Evolutionary conservation across 768 basidiomycete species (phyloP).

Genomic region (Suillus paluster): DNA sequence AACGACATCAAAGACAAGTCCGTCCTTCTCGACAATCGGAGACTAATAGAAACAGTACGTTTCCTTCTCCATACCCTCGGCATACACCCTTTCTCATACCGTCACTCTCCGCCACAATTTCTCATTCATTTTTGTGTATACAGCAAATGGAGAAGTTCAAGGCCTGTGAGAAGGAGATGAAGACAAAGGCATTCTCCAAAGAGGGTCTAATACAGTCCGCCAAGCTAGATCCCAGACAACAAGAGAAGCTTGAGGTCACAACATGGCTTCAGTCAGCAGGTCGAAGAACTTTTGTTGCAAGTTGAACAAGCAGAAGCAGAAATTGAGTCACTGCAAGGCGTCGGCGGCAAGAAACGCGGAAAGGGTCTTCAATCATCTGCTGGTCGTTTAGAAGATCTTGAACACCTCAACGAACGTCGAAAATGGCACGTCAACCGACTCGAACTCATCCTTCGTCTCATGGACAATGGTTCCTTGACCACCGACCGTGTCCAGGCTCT

Average conservation of each 20-base stretch:
- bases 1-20: slow-evolving; percentile 99
- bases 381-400: slow-evolving; percentile 82
- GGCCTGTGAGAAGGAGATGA: slow-evolving; percentile 99
- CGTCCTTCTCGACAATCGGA: slow-evolving; percentile 87
- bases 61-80: not conserved
- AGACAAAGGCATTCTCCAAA: slow-evolving; percentile 99
- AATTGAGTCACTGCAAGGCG: slow-evolving; percentile 80
- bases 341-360: slow-evolving; percentile 79
- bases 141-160: slow-evolving; percentile 99
- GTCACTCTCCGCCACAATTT: slow-evolving; percentile 14
- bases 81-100: slow-evolving; percentile 12
- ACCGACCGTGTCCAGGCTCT: slow-evolving; percentile 80
- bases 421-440: slow-evolving; percentile 94
- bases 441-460: slow-evolving; percentile 89
- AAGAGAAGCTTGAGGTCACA: slow-evolving; percentile 91
- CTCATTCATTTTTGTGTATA: slow-evolving; percentile 18
- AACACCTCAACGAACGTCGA: slow-evolving; percentile 88
- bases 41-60: slow-evolving; percentile 95
- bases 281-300: slow-evolving; percentile 92
- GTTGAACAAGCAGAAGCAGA: slow-evolving; percentile 96
- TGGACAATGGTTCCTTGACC: slow-evolving; percentile 91
- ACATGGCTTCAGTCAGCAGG: slow-evolving; percentile 86
- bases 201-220: slow-evolving; percentile 95
- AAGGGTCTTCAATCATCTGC: slow-evolving; percentile 66
- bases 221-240: slow-evolving; percentile 95